Conservation (phyloP, 139 green algal species). For the Spirogloea muscicola region DNA sequence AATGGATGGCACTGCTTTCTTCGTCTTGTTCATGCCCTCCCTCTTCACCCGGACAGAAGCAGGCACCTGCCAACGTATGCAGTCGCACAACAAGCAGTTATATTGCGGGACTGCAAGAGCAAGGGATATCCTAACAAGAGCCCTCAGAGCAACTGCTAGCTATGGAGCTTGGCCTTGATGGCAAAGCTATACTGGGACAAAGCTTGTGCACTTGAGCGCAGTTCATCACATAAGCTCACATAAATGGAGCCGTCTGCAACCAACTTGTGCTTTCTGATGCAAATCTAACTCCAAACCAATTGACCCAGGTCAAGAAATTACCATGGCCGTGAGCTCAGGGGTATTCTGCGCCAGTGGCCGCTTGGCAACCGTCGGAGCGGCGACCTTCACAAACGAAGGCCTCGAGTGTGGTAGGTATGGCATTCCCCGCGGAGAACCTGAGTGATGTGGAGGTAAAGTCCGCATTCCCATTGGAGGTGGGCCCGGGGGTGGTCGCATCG, state of each 20-base stretch:
- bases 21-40: conserved; percentile 28
- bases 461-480: background rate
- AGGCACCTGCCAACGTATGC: conserved; percentile 20
- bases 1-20: background rate
- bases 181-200: too few relatives aligned
- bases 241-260: background rate
- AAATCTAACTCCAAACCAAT: background rate
- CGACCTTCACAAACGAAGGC: conserved; percentile 37
- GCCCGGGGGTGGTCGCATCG: background rate
- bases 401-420: too few relatives aligned
- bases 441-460: background rate
- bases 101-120: background rate
- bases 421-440: too few relatives aligned
- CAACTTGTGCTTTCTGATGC: background rate
- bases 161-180: conserved; percentile 2
- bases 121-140: background rate
- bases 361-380: conserved; percentile 30
- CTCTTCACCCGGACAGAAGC: conserved; percentile 36
- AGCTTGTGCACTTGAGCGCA: too few relatives aligned
- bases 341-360: conserved; percentile 27
- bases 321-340: conserved; percentile 37
- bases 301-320: too few relatives aligned
- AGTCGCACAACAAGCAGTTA: background rate
- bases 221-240: background rate
- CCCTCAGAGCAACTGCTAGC: background rate